Evolutionary conservation across 2,329 filamentous ascomycete species (phyloP), one percentile per base, ranked within the genome.

Genomic region (Sporothrix variecibatus): DNA sequence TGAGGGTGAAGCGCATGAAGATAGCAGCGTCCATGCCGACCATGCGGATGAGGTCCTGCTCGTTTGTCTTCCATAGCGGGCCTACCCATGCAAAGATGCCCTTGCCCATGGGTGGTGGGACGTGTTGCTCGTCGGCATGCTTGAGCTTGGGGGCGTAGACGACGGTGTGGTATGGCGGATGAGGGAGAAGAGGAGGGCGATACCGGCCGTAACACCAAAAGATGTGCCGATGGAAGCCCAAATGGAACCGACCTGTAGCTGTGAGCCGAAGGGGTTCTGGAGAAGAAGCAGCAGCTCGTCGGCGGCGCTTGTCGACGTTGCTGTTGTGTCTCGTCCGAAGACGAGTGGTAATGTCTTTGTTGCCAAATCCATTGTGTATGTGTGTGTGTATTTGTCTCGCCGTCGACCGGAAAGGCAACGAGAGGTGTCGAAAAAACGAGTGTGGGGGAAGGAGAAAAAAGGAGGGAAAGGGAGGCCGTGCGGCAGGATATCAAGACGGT

Each of bases 121-220:
- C 90, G 84, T 97, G 94, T 82, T 92, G 94, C 78, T 94, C 91
- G 81, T 98, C 95, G 81, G 94, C 93, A 85, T 98, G 92, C 81
- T 97, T 97, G 68, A 97, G 87, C 81, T 97, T 95, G 56, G 96
- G 96, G 3, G 96, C 95, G 83, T 99, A 99, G 67, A 99, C 94
- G 78, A 95, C 89, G 73, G 92, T 92, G 82, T 98, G 95, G 82
- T 95, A 94, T 5, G 96, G 75, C 96, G 93, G 73, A 98, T 86
- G 78, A 98, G 85, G 76, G 94, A 97, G 87, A 98, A 99, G 77
- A 91, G 84, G 74, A 97, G 81, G 76, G 94, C 91, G 78, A 97
- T 91, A 78, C 91, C 86, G 76, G 88, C 79, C 9, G 94, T 94
- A 80, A 96, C 85, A 73, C 90, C 92, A 62, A 98, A 81, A 2